Evolutionary conservation across 192 early-diverging fungal species (phyloP).

Genomic region (Phycomyces blakesleeanus): DNA sequence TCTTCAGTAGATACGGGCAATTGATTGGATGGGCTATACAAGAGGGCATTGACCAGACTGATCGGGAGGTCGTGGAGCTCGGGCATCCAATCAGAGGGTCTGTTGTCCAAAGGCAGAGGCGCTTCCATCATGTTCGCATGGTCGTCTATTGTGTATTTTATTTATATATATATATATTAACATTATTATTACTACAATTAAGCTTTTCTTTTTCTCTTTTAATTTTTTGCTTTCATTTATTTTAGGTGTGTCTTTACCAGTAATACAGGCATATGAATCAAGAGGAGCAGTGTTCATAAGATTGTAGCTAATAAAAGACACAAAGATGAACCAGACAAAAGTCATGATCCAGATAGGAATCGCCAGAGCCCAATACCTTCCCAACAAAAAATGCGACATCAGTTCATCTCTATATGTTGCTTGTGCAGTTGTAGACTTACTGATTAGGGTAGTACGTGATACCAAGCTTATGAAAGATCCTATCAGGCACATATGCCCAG

Average conservation of each 20-base stretch:
- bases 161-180: too few species aligned
- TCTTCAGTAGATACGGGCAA: not conserved
- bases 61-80: constrained; percentile 67
- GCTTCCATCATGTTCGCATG: constrained; percentile 44
- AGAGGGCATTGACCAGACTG: constrained; percentile 64
- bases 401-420: not conserved
- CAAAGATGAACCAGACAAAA: constrained; percentile 67
- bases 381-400: not conserved
- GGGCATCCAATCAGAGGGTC: constrained; percentile 52
- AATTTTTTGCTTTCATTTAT: too few species aligned
- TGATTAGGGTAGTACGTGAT: constrained; percentile 85
- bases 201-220: too few species aligned
- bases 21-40: constrained; percentile 43
- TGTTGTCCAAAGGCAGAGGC: constrained; percentile 36
- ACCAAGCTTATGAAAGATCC: constrained; percentile 61
- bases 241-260: too few species aligned
- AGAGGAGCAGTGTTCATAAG: constrained; percentile 75
- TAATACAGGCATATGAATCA: constrained; percentile 68
- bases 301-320: constrained; percentile 74
- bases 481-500: constrained; percentile 83
- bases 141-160: constrained; percentile 46
- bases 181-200: too few species aligned
- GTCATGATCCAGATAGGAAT: constrained; percentile 77
- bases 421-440: constrained; percentile 33
- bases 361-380: constrained; percentile 76